A percentile compares a stretch with the other conserved stretches of the same genome.
These are phyloP conservation scores for Leptographium wingfieldii DNA, from an alignment of 2,329 filamentous ascomycete species.

Conservation along the genomic window DNA sequence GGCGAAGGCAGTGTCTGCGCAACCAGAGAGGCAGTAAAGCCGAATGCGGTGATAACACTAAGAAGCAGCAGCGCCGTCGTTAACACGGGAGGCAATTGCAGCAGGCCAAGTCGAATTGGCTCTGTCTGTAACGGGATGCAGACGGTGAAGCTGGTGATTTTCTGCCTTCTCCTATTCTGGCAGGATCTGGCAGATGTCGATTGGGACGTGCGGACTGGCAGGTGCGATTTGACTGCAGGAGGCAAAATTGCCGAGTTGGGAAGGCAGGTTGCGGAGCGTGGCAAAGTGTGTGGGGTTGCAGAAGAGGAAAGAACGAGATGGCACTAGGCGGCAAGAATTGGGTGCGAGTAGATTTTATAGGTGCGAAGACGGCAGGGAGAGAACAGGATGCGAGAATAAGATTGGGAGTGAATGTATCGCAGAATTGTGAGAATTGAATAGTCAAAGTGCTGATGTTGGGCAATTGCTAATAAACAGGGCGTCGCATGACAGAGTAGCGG, in stretches of 20 bases:
- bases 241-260: conserved; percentile 7
- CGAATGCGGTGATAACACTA: neutral
- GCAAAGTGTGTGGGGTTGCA: conserved; percentile 4
- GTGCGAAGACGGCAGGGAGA: neutral
- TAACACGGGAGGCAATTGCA: neutral
- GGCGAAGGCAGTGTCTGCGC: neutral
- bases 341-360: neutral
- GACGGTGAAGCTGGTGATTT: neutral
- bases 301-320: neutral
- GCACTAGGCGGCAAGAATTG: neutral
- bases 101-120: neutral
- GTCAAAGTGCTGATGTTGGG: conserved; percentile 1
- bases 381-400: neutral
- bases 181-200: neutral
- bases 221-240: neutral
- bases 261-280: conserved; percentile 9
- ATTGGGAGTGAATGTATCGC: neutral
- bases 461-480: conserved; percentile 6
- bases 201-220: neutral
- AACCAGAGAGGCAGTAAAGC: neutral
- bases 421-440: neutral
- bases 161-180: neutral
- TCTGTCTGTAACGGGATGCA: neutral
- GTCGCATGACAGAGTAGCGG: conserved; percentile 10
- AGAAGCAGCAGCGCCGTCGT: neutral